phyloP scores from a whole-genome alignment of 768 basidiomycete species.

The Tylopilus plumbeoviolaceoides region DNA sequence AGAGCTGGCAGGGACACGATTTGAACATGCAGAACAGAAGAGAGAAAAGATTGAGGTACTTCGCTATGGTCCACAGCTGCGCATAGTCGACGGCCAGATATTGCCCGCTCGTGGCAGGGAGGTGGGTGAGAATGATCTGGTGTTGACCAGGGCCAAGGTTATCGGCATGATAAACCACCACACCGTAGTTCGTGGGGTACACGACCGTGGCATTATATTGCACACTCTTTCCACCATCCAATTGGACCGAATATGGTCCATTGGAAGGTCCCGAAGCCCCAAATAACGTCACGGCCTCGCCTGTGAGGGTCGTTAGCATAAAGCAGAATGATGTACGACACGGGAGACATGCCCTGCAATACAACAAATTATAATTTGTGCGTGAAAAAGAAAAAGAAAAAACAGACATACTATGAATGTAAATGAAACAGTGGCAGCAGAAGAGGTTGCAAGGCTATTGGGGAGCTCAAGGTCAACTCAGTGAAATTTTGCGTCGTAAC shows the following conservation, averaged over 20 bases:
- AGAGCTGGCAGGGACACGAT: not conserved
- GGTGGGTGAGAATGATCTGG: conserved; percentile 31
- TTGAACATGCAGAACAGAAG: not conserved
- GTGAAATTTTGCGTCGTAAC: not conserved
- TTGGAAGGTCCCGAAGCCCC: conserved; percentile 38
- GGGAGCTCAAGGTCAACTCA: not conserved
- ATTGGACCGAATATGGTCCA: conserved; percentile 33
- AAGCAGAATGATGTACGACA: not conserved
- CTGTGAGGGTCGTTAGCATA: conserved; percentile 18
- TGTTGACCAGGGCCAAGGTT: conserved; percentile 40
- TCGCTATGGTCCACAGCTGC: conserved; percentile 15
- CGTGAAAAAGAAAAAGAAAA: not conserved
- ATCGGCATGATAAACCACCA: conserved; percentile 29
- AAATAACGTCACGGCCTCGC: conserved; percentile 44
- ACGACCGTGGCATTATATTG: conserved; percentile 16
- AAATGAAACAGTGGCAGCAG: conserved; percentile 32
- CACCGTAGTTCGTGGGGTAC: conserved; percentile 24
- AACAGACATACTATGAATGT: conserved; percentile 36
- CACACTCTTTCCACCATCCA: conserved; percentile 28
- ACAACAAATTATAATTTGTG: conserved; percentile 6
- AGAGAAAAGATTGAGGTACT: conserved; percentile 7
- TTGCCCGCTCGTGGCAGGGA: conserved; percentile 21
- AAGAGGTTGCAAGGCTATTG: conserved; percentile 32
- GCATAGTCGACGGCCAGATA: conserved; percentile 34
- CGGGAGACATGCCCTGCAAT: conserved; percentile 19